Evolutionary conservation across 2,329 filamentous ascomycete genomes (phyloP).

Genomic region (Septoria linicola): DNA sequence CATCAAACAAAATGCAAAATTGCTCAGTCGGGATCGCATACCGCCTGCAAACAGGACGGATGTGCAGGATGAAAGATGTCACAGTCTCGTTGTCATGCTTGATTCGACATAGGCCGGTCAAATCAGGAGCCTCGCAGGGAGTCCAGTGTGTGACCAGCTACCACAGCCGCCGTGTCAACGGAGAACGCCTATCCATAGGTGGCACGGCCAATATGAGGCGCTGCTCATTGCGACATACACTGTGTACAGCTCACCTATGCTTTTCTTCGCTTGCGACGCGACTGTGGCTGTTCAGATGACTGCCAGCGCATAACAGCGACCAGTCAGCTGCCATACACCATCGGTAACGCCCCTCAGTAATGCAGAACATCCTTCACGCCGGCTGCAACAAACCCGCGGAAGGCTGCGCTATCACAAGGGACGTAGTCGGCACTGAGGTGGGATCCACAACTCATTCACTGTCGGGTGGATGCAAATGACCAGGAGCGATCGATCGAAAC

Average conservation of each 20-base stretch:
- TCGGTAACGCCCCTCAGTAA: constrained; percentile 9
- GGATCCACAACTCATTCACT: no score
- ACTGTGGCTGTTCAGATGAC: constrained; percentile 19
- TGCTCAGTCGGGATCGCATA: background rate
- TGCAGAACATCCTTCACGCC: constrained; percentile 1
- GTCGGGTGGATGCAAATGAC: no score
- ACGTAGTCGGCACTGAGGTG: no score
- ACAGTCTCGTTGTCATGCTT: constrained; percentile 10
- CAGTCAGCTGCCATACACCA: constrained; percentile 9
- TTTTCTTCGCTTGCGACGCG: constrained; percentile 18
- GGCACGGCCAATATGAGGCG: constrained; percentile 16
- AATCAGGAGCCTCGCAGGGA: constrained; percentile 15
- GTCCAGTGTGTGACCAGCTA: constrained; percentile 18
- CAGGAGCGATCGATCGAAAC: no score
- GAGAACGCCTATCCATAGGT: constrained; percentile 5
- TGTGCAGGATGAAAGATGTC: constrained; percentile 10
- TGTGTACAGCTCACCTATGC: constrained; percentile 3
- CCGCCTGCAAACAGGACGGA: constrained; percentile 9
- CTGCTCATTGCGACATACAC: constrained; percentile 5
- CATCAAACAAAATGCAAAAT: constrained; percentile 12
- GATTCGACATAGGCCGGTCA: constrained; percentile 8
- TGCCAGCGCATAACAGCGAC: constrained; percentile 15
- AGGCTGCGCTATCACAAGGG: no score
- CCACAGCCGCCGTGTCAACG: constrained; percentile 20
- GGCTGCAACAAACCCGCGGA: background rate